Percentiles rank a stretch among this genome's conserved stretches.
phyloP scores from a whole-genome alignment of 2,329 filamentous ascomycete species.

The Corniculantispora saksenae region DNA sequence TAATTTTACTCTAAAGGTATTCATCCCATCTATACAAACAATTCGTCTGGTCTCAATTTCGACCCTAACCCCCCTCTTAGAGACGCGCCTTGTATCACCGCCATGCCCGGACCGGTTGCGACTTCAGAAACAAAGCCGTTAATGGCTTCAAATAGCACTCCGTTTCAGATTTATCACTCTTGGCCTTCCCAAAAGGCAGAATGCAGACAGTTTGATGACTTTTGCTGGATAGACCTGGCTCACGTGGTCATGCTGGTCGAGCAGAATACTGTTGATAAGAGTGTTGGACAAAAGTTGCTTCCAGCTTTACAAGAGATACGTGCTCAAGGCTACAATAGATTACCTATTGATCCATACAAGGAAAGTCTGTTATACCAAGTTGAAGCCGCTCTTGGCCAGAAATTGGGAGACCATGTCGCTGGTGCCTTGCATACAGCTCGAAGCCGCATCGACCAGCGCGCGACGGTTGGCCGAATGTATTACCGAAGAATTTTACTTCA shows the following conservation, averaged over 20 bases:
- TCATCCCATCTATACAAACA: not conserved
- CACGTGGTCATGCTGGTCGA: conserved; percentile 23
- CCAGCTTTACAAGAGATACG: conserved; percentile 17
- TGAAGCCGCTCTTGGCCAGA: conserved; percentile 9
- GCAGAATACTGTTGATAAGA: conserved; percentile 14
- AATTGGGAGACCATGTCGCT: conserved; percentile 21
- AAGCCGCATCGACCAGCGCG: conserved; percentile 22
- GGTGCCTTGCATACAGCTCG: conserved; percentile 22
- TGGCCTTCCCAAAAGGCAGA: conserved; percentile 22
- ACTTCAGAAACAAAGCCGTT: not conserved
- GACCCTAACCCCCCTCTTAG: not conserved
- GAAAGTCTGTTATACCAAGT: conserved; percentile 20
- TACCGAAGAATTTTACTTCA: conserved; percentile 15
- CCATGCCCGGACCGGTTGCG: conserved; percentile 6
- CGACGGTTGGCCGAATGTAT: conserved; percentile 21
- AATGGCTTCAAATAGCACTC: not conserved
- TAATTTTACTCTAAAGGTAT: conserved; percentile 7
- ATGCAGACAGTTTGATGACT: conserved; percentile 20
- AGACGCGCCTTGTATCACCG: not conserved
- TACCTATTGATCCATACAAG: conserved; percentile 18
- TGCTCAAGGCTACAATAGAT: conserved; percentile 10
- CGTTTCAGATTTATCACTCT: conserved; percentile 17
- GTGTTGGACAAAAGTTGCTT: conserved; percentile 12
- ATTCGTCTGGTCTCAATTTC: not conserved
- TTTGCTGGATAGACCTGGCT: conserved; percentile 22